Percentiles rank a stretch among this genome's conserved stretches.
These are phyloP conservation scores for Penicillium odoratum DNA, from an alignment of 495 filamentous ascomycete genomes.

Conservation along the genomic window DNA sequence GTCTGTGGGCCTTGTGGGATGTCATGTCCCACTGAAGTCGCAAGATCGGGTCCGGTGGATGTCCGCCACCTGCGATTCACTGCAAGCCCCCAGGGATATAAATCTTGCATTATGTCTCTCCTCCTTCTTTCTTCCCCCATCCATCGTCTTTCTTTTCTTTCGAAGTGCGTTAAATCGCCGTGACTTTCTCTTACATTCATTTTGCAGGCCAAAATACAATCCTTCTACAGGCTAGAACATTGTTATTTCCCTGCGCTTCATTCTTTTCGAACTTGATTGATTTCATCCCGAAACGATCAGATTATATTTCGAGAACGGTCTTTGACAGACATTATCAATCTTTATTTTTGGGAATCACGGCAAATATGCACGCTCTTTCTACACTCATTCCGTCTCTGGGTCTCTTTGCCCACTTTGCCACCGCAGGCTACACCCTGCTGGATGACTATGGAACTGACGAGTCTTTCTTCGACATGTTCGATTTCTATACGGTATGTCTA, in stretches of 20 bases:
- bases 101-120: conserved; percentile 7
- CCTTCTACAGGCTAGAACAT: conserved; percentile 10
- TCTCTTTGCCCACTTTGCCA: conserved; percentile 42
- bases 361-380: conserved; percentile 43
- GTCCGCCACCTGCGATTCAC: conserved; percentile 21
- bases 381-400: conserved; percentile 39
- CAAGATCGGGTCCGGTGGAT: conserved; percentile 37
- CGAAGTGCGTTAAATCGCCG: conserved; percentile 1
- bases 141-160: conserved; percentile 18
- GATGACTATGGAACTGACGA: conserved; percentile 43
- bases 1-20: background rate
- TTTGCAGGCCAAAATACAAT: conserved; percentile 17
- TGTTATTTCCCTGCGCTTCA: conserved; percentile 9
- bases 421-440: conserved; percentile 48
- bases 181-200: conserved; percentile 15
- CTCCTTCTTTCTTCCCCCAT: background rate
- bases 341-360: conserved; percentile 3
- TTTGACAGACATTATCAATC: conserved; percentile 23
- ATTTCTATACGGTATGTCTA: conserved; percentile 42
- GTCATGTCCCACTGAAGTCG: conserved; percentile 27
- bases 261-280: conserved; percentile 3
- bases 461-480: conserved; percentile 59
- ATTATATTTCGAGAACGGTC: conserved; percentile 5
- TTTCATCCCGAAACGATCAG: conserved; percentile 8
- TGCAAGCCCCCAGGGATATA: conserved; percentile 9